Evolutionary conservation across 1,284 basidiomycete genomes (phyloP), one percentile per base, ranked within the genome.

Genomic region (Gymnopus androsaceus): DNA sequence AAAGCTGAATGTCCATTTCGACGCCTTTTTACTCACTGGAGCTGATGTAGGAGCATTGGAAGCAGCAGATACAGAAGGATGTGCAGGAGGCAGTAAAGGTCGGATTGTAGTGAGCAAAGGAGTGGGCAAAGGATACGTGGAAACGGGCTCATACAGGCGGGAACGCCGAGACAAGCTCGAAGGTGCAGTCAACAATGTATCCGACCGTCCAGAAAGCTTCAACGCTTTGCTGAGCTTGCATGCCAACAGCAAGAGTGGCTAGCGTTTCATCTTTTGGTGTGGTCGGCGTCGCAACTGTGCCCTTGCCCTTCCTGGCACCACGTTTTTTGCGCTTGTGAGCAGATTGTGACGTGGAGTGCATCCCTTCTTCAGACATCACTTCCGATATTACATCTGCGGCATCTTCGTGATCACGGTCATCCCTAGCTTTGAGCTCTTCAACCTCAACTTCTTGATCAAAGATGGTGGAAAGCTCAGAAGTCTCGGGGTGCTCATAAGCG

Each of bases 1-100:
- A 66, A 92, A 89, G 54, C 82, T 76, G 53, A 90, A 76, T 67
- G 88, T 90, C 89, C 89, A 92, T 67, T 86, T 90, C 44, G 84
- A 88, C 53, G 86, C 73, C 75, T 91, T 92, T 80, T 91, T 92
- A 51, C 75, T 76, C 52, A 83, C 79, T 31, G 67, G 57, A n/a
- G 67, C 60, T 1, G 47, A 9, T 3, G 27, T 27, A 34, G 47
- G 54, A 15, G 72, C 59, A 17, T 66, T 51, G 8, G 68, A 58
- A 25, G 69, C 51, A 33, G 63, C 60, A 46, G 64, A 60, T 27
- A 60, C 31, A 48, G 55, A 46, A 27, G 62, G 45, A 46, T 64
- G 59, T 15, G 61, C 51, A n/a, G n/a, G n/a, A n/a, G n/a, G n/a
- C n/a, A n/a, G n/a, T 47, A 56, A 36, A 57, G 44, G 44, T 37